phyloP scores from a whole-genome alignment of 139 green algal genomes.

The Raphidocelis subcapitata region DNA sequence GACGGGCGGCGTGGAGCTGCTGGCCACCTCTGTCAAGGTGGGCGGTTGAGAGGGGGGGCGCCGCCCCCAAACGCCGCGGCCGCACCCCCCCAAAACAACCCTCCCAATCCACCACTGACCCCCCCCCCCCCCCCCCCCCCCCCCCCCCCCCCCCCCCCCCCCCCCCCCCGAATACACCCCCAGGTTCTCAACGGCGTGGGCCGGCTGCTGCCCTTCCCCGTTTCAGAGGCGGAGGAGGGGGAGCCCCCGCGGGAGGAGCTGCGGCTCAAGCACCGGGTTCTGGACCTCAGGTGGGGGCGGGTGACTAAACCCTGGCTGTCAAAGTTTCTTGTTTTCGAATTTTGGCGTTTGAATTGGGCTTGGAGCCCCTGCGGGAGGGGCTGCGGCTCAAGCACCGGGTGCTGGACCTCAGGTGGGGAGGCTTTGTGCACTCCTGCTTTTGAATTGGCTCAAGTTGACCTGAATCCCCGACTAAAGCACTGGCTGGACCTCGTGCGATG shows the following conservation, averaged over 20 bases:
- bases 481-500: too few relatives aligned
- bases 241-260: slow-evolving; percentile 80
- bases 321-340: not conserved
- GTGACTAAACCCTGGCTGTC: not conserved
- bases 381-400: slow-evolving; percentile 81
- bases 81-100: too few relatives aligned
- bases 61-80: too few relatives aligned
- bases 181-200: slow-evolving; percentile 88
- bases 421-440: too few relatives aligned
- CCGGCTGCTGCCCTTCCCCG: slow-evolving; percentile 82
- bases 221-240: slow-evolving; percentile 64
- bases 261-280: slow-evolving; percentile 81
- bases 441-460: too few relatives aligned
- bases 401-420: slow-evolving; percentile 85
- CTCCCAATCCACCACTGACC: too few relatives aligned
- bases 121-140: not conserved
- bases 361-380: slow-evolving; percentile 78
- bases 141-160: not conserved
- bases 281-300: slow-evolving; percentile 89
- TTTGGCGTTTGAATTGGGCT: too few relatives aligned
- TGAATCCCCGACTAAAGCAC: too few relatives aligned
- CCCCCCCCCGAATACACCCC: not conserved
- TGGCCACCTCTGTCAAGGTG: slow-evolving; percentile 52
- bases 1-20: slow-evolving; percentile 82
- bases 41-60: slow-evolving; percentile 87